Evolutionary conservation across 2,329 filamentous ascomycete species (phyloP).

Genomic region (Xylaria sp.): DNA sequence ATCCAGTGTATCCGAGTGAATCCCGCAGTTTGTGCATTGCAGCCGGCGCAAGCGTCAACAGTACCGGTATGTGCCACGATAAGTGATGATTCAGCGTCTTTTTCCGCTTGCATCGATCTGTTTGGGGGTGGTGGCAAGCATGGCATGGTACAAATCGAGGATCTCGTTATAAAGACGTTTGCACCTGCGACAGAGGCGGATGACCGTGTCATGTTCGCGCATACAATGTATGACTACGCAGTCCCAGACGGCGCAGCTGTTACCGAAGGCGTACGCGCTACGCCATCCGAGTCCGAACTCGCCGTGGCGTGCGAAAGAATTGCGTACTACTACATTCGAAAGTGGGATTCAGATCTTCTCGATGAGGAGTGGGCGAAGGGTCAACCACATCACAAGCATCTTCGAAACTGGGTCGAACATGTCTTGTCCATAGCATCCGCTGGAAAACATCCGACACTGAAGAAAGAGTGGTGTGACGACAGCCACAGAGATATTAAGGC

Average conservation of each 20-base stretch:
- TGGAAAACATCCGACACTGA: background rate
- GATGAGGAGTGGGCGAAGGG: background rate
- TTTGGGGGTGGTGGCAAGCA: background rate
- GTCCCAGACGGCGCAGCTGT: background rate
- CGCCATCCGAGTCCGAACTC: too few relatives aligned
- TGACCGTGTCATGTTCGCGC: background rate
- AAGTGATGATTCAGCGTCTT: background rate
- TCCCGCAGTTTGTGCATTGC: background rate
- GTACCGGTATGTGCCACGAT: background rate
- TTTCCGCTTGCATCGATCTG: background rate
- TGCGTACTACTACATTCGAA: background rate
- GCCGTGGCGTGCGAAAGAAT: too few relatives aligned
- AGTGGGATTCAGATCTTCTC: background rate
- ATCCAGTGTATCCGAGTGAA: background rate
- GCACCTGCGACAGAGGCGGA: background rate
- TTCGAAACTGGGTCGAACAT: background rate
- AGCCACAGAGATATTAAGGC: too few relatives aligned
- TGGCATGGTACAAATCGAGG: background rate
- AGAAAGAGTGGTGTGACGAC: background rate
- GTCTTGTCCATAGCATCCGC: background rate
- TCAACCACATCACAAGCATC: background rate
- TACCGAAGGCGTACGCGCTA: background rate
- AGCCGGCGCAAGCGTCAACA: background rate
- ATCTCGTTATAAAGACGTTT: background rate
- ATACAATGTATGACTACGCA: background rate